Percentiles rank a stretch among this genome's conserved stretches.
Evolutionary conservation across 2,329 filamentous ascomycete species (phyloP).

Genomic region (Dendrostoma leiphaemia): DNA sequence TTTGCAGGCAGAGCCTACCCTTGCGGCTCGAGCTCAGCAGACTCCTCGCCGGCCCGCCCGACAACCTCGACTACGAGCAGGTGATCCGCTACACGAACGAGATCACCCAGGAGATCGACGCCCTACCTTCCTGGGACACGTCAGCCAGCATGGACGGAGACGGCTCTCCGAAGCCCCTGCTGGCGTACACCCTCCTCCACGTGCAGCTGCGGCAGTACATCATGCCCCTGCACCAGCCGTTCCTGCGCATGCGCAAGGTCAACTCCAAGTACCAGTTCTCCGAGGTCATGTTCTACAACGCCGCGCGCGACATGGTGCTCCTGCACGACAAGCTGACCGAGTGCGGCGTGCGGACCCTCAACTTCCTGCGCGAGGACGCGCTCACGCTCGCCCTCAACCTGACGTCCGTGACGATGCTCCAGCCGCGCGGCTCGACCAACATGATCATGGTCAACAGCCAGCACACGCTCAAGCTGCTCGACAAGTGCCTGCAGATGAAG

Average conservation of each 20-base stretch:
- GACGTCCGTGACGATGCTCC: slow-evolving; percentile 59
- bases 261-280: slow-evolving; percentile 63
- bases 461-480: slow-evolving; percentile 59
- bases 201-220: slow-evolving; percentile 62
- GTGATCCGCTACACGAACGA: slow-evolving; percentile 61
- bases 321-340: slow-evolving; percentile 60
- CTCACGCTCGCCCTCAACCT: slow-evolving; percentile 60
- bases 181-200: slow-evolving; percentile 59
- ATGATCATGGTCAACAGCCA: slow-evolving; percentile 62
- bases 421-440: slow-evolving; percentile 56
- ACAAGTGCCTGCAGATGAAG: slow-evolving; percentile 60
- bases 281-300: slow-evolving; percentile 63
- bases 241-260: slow-evolving; percentile 56
- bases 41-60: slow-evolving; percentile 52
- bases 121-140: slow-evolving; percentile 55
- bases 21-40: slow-evolving; percentile 57
- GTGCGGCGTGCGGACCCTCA: slow-evolving; percentile 56
- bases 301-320: slow-evolving; percentile 60
- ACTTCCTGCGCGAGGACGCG: slow-evolving; percentile 59
- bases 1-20: slow-evolving; percentile 54
- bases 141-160: slow-evolving; percentile 33
- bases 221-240: slow-evolving; percentile 59
- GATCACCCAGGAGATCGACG: slow-evolving; percentile 59
- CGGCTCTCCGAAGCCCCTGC: slow-evolving; percentile 48
- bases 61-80: slow-evolving; percentile 59